Evolutionary conservation across 1,139 yeast species (phyloP), one percentile per base, ranked within the genome.

Genomic region (Citeromyces hawaiiensis): DNA sequence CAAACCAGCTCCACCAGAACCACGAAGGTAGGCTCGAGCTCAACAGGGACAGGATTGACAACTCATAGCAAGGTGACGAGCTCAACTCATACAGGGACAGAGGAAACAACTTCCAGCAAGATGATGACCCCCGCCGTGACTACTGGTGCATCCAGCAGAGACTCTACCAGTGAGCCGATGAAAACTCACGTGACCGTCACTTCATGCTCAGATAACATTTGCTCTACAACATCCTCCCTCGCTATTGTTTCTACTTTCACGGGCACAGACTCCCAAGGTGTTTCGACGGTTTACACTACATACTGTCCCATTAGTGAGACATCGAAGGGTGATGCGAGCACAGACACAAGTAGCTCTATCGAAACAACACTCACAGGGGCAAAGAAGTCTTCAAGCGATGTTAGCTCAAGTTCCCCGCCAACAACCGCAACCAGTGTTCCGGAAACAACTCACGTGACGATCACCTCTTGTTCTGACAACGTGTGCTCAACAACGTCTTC

Each of bases 201-300:
- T 37, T 55, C 66, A 19, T 66, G 71, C 45, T 44, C 54, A 2
- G 49, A 56, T 40, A 44, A 60, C 41, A 55, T 45, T 34, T 66
- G 71, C 47, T 38, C 55, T 15, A 49, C 51, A 6, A 47, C 54
- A 8, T 52, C 63, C 19, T 55, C 59, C 2, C 56, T 61, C 9
- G 60, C 66, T 37, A 60, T 61, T n/a, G 52, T 60, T 35, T 54
- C 63, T 25, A 46, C 56, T 15, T 51, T 54, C 15, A 60, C 67
- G 25, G 47, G 56, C 13, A 58, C 64, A 16, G 43, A 16, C 17
- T 30, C 51, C 14, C 50, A 59, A 38, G 74, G 70, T 42, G 59
- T 58, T 35, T 58, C 53, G 41, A 70, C 76, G 36, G 53, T 54
- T 36, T 68, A 64, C 63, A 67, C 75, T 47, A 70, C 77, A 40